Evolutionary conservation across 441 rosid genomes (phyloP).

Genomic region (Erodium trifolium): DNA sequence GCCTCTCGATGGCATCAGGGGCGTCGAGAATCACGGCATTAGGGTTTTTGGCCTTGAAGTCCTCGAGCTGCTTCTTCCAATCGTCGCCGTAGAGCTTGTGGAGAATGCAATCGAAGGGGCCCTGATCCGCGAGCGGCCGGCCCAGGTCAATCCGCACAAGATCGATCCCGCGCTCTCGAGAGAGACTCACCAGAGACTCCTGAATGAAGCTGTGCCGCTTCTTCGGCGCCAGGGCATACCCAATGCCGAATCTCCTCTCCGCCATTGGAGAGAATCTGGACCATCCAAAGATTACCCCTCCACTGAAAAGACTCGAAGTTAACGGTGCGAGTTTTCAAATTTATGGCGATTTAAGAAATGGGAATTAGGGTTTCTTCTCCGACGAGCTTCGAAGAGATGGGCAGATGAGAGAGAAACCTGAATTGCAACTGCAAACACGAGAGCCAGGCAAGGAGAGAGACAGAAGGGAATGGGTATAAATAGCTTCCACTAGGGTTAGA

Average conservation of each 20-base stretch:
- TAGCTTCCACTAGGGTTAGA: not conserved
- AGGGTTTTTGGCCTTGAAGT: constrained; percentile 29
- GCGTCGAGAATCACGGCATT: constrained; percentile 35
- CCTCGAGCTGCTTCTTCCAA: constrained; percentile 37
- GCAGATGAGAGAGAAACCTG: not conserved
- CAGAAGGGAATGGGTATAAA: not conserved
- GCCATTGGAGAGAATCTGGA: constrained; percentile 32
- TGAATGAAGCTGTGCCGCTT: constrained; percentile 51
- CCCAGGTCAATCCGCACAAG: constrained; percentile 33
- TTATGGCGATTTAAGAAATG: constrained; percentile 7
- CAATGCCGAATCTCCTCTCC: constrained; percentile 33
- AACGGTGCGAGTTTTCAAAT: too few relatives aligned
- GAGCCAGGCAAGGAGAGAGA: not conserved
- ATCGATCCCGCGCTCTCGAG: constrained; percentile 38
- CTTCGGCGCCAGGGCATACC: constrained; percentile 50
- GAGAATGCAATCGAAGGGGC: constrained; percentile 47
- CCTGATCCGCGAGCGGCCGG: constrained; percentile 36
- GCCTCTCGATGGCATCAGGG: constrained; percentile 38
- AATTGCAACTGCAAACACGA: too few relatives aligned
- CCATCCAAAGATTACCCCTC: constrained; percentile 12
- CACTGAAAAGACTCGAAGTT: too few relatives aligned
- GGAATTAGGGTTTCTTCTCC: not conserved
- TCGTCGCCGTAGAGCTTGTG: constrained; percentile 54
- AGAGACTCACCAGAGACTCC: constrained; percentile 32
- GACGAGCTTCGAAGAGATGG: too few relatives aligned